phyloP scores from a whole-genome alignment of 2,329 filamentous ascomycete genomes.

The Sporothrix protearum region DNA sequence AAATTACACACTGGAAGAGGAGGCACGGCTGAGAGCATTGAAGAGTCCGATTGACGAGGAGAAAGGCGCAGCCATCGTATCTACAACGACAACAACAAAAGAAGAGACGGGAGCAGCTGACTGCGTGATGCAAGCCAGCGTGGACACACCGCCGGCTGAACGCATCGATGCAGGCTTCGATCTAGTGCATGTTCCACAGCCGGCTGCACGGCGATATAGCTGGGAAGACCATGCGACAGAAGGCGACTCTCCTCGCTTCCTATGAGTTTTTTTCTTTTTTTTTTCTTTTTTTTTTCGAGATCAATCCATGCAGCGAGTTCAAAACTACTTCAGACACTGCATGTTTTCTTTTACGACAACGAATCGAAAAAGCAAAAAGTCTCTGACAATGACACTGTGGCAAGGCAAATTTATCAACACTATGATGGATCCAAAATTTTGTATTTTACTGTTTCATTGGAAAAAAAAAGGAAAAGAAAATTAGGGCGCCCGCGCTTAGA shows the following conservation, averaged over 20 bases:
- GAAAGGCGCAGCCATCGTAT: neutral
- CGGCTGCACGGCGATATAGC: slow-evolving; percentile 49
- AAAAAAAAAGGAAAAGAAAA: neutral
- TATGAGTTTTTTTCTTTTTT: too few relatives aligned
- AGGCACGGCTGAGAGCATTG: slow-evolving; percentile 36
- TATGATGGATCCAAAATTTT: too few relatives aligned
- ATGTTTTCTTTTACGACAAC: too few relatives aligned
- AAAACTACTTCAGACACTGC: too few relatives aligned
- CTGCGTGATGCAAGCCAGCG: slow-evolving; percentile 27
- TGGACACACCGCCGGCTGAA: slow-evolving; percentile 34
- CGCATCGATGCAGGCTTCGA: slow-evolving; percentile 45
- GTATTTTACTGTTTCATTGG: too few relatives aligned
- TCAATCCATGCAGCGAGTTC: too few relatives aligned
- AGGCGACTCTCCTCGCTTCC: neutral
- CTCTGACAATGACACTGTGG: too few relatives aligned
- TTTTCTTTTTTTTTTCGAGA: too few relatives aligned
- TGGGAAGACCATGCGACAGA: slow-evolving; percentile 43
- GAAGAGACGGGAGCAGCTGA: slow-evolving; percentile 23
- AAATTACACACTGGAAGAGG: slow-evolving; percentile 56
- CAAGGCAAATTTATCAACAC: too few relatives aligned
- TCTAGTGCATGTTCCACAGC: slow-evolving; percentile 50
- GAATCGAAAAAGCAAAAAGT: too few relatives aligned
- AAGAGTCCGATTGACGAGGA: slow-evolving; percentile 27
- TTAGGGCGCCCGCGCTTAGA: neutral
- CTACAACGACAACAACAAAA: slow-evolving; percentile 20